Evolutionary conservation across 2,329 filamentous ascomycete species (phyloP).

Genomic region (Blumeria graminis): DNA sequence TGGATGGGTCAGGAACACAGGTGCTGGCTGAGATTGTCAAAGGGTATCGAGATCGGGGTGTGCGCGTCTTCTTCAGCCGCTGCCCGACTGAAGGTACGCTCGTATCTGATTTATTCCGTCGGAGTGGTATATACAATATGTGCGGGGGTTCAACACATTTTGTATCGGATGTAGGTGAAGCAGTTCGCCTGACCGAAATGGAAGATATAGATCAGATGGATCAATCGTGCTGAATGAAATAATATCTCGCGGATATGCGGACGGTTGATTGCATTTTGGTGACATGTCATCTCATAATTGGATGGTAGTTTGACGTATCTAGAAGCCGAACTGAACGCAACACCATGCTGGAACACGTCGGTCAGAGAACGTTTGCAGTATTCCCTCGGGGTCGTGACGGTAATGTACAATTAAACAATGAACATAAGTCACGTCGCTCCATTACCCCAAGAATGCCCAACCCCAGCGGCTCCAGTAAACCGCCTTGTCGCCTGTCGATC

Average conservation of each 20-base stretch:
- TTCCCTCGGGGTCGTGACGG: no score
- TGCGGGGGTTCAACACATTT: slow-evolving; percentile 61
- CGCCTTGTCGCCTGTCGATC: no score
- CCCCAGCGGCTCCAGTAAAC: no score
- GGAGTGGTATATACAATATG: slow-evolving; percentile 63
- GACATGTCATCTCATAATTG: background rate
- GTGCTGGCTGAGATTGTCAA: slow-evolving; percentile 76
- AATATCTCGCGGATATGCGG: background rate
- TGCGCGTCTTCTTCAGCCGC: slow-evolving; percentile 50
- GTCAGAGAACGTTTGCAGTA: no score
- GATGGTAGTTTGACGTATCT: no score
- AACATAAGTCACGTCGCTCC: no score
- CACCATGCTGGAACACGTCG: no score
- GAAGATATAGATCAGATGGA: background rate
- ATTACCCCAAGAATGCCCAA: no score
- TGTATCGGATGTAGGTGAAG: slow-evolving; percentile 62
- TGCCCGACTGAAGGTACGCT: slow-evolving; percentile 18
- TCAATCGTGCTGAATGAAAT: background rate
- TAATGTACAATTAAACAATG: no score
- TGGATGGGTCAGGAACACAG: slow-evolving; percentile 84
- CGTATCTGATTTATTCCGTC: slow-evolving; percentile 42
- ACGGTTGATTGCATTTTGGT: background rate
- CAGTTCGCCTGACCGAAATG: slow-evolving; percentile 55
- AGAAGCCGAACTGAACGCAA: no score
- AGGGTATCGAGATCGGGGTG: slow-evolving; percentile 51